Evolutionary conservation across 352 stramenopile species (phyloP), one percentile per base, ranked within the genome.

Genomic region (Phytophthora uliginosa): DNA sequence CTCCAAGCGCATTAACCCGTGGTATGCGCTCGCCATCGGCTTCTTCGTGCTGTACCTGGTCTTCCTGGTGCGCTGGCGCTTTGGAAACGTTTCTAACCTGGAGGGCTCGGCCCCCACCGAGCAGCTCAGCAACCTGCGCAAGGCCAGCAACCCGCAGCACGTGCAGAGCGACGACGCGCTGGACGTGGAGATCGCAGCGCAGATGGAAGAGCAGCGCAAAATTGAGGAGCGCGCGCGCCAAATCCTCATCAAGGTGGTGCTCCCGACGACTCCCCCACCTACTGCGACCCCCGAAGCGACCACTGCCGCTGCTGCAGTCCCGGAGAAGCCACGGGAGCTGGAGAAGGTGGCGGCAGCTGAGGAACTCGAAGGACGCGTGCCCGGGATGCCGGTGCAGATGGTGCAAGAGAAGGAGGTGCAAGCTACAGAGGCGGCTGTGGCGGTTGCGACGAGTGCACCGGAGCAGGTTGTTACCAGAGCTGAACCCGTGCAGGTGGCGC

Each of bases 101-200:
- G 51, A 71, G 52, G 65, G 64, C 20, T 69, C 51, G 0, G 63
- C 63, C 3, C 56, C 63, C 24, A 78, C 74, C 18, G 42, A 77
- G 26, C 71, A 78, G 66, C 48, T 82, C 63, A 82, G 63, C 47
- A 79, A 78, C 47, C 63, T 82, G 48, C 66, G 72, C 34, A 74
- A 78, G 33, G 61, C 66, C 22, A 78, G 60, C 45, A 62, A 69
- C 47, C 52, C 58, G 1, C 22, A 70, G 28, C 47, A 62, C 5
- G 36, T 58, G 33, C 57, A 70, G n/a, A 65, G 48, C 17, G 66
- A 78, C 15, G 63, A 66, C 9, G 66, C 63, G 6, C n/a, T 76
- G 13, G 59, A 70, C 34, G 69, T 70, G 42, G 60, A 73, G 31
- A 73, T 73, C 22, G 71, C 60, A 3, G 67, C 54, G 17, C 53